Base-by-base conservation (phyloP, 805 yeast species). In the Naumovozyma baii region DNA sequence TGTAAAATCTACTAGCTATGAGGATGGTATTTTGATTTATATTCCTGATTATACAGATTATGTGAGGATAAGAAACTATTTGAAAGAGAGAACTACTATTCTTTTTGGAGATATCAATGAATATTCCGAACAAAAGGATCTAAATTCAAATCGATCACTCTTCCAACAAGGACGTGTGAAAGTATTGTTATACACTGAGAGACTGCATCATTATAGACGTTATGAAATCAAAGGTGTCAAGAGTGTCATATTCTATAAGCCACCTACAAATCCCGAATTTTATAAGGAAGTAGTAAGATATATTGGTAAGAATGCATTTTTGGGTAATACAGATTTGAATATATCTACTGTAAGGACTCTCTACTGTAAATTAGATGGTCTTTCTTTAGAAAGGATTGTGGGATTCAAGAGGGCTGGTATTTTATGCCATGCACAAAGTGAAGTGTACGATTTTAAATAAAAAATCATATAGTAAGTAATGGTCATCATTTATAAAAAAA, bases 171-270 rank as follows among this genome's bases (percentile, higher is more conserved):
- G 77, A 2, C 71, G 78, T 40, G 64, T 68, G 22, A 80, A 83
- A 51, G 70, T 90, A 19, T 58, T 92, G 66, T 62, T 92, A n/a
- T 90, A 90, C 62, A 84, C 96, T 0, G 97, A 90, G 54, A 80
- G 98, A 70, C 67, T 90, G 57, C 97, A 92, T 61, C 92, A 85
- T 56, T 92, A 79, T 66, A 76, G 95, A 47, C 72, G 97, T 38
- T 88, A 74, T 59, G 88, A 83, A 42, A 68, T 92, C 38, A 75
- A 72, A 43, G 97, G 97, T 19, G 95, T 85, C 17, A 80, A 83
- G 54, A 82, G 79, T 40, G 70, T 92, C 14, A 59, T 90, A 5
- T 77, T 92, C 66, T 92, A 86, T 60, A 85, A 81, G 26, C 69
- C 83, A 16, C 97, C 98, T 12, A 68, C 79, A 13, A 87, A 90